Conservation (phyloP, 106 monocot species). For the Acorus calamus region DNA sequence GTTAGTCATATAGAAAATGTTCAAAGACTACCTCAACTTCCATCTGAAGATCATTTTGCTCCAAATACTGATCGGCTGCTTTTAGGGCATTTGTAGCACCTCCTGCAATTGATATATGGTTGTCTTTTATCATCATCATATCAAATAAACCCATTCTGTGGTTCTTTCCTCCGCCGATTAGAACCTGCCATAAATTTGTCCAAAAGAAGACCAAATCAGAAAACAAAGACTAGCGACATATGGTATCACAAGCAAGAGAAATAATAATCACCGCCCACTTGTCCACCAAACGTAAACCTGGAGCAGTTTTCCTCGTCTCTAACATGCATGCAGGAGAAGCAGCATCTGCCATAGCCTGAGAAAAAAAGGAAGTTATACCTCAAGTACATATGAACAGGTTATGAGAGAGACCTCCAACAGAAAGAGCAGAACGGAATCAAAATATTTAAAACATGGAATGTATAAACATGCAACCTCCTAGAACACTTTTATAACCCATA, state of each 20-base stretch:
- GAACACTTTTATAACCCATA: background rate
- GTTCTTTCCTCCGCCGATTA: conserved; percentile 97
- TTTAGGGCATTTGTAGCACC: conserved; percentile 75
- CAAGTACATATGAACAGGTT: too few relatives aligned
- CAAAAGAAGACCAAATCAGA: background rate
- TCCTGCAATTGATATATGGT: conserved; percentile 92
- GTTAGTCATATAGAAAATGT: too few relatives aligned
- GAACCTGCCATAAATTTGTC: conserved; percentile 32
- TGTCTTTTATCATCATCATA: conserved; percentile 99
- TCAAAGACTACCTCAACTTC: conserved; percentile 58
- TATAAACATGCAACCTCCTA: background rate
- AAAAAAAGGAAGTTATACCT: conserved; percentile 4
- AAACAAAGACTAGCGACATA: conserved; percentile 2
- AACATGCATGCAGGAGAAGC: conserved; percentile 87
- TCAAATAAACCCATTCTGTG: conserved; percentile 98
- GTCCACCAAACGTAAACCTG: conserved; percentile 93
- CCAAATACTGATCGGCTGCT: conserved; percentile 63
- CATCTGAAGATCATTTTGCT: conserved; percentile 55
- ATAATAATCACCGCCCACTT: conserved; percentile 85
- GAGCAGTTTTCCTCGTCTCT: conserved; percentile 98
- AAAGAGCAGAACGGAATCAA: background rate
- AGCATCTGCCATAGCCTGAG: conserved; percentile 81
- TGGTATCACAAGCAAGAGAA: conserved; percentile 14
- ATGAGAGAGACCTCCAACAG: background rate
- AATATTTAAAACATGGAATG: background rate